Evolutionary conservation across 2,329 filamentous ascomycete species (phyloP).

Genomic region (Ceratocystis colombiana): DNA sequence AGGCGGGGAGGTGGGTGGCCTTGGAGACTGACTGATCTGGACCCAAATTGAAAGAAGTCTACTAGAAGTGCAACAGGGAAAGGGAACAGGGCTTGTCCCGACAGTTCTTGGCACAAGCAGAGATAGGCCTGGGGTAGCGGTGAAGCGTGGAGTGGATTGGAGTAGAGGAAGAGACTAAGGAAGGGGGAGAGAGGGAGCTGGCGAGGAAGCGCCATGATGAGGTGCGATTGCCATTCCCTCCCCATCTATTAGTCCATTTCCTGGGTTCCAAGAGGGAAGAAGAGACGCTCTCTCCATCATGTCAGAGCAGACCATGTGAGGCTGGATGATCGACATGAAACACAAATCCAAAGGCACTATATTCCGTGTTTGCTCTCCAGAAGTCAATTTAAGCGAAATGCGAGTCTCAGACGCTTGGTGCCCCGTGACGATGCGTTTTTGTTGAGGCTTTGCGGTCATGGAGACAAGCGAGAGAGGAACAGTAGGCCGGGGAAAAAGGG

Average conservation of each 20-base stretch:
- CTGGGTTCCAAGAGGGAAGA: background rate
- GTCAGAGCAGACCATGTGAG: background rate
- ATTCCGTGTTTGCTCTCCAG: background rate
- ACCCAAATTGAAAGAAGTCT: no score
- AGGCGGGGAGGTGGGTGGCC: background rate
- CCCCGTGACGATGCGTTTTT: background rate
- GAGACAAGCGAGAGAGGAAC: background rate
- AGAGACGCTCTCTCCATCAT: background rate
- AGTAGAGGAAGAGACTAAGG: background rate
- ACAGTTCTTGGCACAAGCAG: background rate
- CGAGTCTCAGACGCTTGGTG: background rate
- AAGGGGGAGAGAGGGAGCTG: background rate
- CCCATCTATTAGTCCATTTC: background rate
- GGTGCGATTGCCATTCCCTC: background rate
- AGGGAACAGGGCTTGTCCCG: background rate
- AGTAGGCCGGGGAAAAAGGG: background rate
- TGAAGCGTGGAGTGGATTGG: background rate
- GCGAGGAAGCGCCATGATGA: background rate
- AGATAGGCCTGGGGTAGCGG: conserved; percentile 1
- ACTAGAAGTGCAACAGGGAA: no score
- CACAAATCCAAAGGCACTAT: background rate
- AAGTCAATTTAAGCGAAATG: conserved; percentile 9
- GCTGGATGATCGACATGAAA: conserved; percentile 7
- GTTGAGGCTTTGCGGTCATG: background rate
- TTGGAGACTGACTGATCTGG: background rate